phyloP scores from a whole-genome alignment of 2,329 filamentous ascomycete species.

The Ascocoryne sarcoides region DNA sequence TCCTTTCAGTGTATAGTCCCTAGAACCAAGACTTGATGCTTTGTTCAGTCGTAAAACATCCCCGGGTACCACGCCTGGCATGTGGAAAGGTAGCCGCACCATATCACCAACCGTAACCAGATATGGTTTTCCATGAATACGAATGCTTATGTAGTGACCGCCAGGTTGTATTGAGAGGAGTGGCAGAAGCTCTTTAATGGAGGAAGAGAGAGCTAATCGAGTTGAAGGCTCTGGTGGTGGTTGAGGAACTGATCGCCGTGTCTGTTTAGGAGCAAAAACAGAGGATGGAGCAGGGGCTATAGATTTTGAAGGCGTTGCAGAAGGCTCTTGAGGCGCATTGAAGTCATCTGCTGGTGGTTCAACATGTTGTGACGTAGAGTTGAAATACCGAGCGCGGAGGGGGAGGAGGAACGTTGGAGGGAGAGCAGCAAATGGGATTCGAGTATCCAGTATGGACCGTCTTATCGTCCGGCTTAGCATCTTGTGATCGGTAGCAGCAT shows the following conservation, averaged over 20 bases:
- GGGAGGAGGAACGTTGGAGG: slow-evolving; percentile 45
- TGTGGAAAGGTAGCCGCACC: slow-evolving; percentile 69
- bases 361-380: slow-evolving; percentile 42
- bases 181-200: slow-evolving; percentile 56
- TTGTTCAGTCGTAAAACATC: slow-evolving; percentile 84
- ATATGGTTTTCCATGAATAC: slow-evolving; percentile 73
- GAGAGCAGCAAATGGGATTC: slow-evolving; percentile 32
- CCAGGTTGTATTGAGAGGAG: slow-evolving; percentile 62
- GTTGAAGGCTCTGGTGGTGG: slow-evolving; percentile 18
- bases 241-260: slow-evolving; percentile 17
- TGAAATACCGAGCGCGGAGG: slow-evolving; percentile 34
- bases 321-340: slow-evolving; percentile 15
- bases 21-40: slow-evolving; percentile 70
- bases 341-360: slow-evolving; percentile 26
- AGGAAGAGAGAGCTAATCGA: slow-evolving; percentile 38
- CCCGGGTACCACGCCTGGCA: slow-evolving; percentile 68
- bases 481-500: background rate
- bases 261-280: background rate
- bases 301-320: slow-evolving; percentile 5
- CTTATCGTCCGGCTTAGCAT: slow-evolving; percentile 43
- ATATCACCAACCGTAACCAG: slow-evolving; percentile 69
- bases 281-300: background rate
- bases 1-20: slow-evolving; percentile 85
- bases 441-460: slow-evolving; percentile 54
- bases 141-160: slow-evolving; percentile 72